Evolutionary conservation across 192 early-diverging fungal species (phyloP).

Genomic region (Umbelopsis vinacea): DNA sequence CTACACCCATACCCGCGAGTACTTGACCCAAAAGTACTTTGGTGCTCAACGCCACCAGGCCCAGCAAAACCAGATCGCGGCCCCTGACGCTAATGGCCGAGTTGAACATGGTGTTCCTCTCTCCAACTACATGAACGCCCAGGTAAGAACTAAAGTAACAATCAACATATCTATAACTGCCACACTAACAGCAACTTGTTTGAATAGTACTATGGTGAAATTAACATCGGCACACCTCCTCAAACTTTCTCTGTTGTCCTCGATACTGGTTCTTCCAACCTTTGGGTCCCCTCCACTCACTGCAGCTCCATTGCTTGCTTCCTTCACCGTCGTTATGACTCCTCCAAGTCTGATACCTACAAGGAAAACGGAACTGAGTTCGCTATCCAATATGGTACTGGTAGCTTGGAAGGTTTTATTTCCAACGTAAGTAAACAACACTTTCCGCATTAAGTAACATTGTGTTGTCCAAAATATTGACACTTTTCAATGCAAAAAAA

Average conservation of each 20-base stretch:
- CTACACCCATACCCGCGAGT: constrained; percentile 63
- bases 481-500: constrained; percentile 44
- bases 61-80: constrained; percentile 45
- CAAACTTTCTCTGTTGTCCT: constrained; percentile 94
- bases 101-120: constrained; percentile 76
- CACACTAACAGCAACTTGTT: too few relatives aligned
- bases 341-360: constrained; percentile 77
- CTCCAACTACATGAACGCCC: constrained; percentile 94
- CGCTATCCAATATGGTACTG: constrained; percentile 93
- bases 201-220: constrained; percentile 88
- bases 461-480: constrained; percentile 64
- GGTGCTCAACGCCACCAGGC: constrained; percentile 32
- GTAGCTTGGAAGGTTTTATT: constrained; percentile 93
- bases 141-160: constrained; percentile 41
- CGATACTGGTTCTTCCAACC: constrained; percentile 93
- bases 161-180: too few relatives aligned
- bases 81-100: constrained; percentile 54
- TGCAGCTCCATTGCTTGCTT: constrained; percentile 95
- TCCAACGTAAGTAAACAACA: constrained; percentile 58
- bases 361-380: constrained; percentile 92
- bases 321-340: constrained; percentile 88
- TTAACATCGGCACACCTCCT: constrained; percentile 85
- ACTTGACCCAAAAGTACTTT: constrained; percentile 84
- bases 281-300: constrained; percentile 94
- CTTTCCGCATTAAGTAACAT: constrained; percentile 42